A percentile compares a stretch with the other conserved stretches of the same genome.
These are phyloP conservation scores for Vaccinium corymbosum DNA, from an alignment of 148 eudicot species.

Conservation along the genomic window DNA sequence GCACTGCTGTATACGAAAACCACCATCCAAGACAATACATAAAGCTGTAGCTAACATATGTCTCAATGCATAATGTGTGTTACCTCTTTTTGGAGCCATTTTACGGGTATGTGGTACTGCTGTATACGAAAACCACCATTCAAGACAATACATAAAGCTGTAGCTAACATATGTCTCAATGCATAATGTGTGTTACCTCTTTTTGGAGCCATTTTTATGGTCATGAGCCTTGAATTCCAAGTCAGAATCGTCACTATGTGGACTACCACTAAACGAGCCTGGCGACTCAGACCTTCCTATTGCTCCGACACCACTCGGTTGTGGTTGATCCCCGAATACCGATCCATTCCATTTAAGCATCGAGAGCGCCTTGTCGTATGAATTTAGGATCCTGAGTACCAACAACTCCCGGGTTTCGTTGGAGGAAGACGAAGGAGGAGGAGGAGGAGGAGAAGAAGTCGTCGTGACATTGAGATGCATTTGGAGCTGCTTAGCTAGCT, in stretches of 20 bases:
- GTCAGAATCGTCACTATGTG: slow-evolving; percentile 31
- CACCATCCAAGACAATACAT: background rate
- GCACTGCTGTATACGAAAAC: background rate
- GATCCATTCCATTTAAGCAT: slow-evolving; percentile 22
- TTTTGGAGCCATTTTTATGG: slow-evolving; percentile 11
- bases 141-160: background rate
- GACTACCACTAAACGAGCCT: slow-evolving; percentile 28
- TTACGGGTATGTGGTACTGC: too few species aligned
- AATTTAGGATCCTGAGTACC: slow-evolving; percentile 26
- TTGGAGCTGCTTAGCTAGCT: slow-evolving; percentile 39
- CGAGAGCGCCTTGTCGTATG: slow-evolving; percentile 30
- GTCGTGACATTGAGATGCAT: slow-evolving; percentile 25
- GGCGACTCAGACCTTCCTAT: slow-evolving; percentile 26
- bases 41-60: background rate
- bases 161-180: background rate
- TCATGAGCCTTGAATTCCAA: slow-evolving; percentile 22
- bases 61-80: background rate
- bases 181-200: slow-evolving; percentile 17
- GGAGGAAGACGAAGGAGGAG: slow-evolving; percentile 19
- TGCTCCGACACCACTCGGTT: background rate
- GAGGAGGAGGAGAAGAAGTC: slow-evolving; percentile 9
- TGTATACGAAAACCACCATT: background rate
- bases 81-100: slow-evolving; percentile 22
- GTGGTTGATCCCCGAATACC: background rate
- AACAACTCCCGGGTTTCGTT: slow-evolving; percentile 24